These are phyloP conservation scores for Fusarium praegraminearum DNA, from an alignment of 2,329 filamentous ascomycete species.

Conservation along the genomic window DNA sequence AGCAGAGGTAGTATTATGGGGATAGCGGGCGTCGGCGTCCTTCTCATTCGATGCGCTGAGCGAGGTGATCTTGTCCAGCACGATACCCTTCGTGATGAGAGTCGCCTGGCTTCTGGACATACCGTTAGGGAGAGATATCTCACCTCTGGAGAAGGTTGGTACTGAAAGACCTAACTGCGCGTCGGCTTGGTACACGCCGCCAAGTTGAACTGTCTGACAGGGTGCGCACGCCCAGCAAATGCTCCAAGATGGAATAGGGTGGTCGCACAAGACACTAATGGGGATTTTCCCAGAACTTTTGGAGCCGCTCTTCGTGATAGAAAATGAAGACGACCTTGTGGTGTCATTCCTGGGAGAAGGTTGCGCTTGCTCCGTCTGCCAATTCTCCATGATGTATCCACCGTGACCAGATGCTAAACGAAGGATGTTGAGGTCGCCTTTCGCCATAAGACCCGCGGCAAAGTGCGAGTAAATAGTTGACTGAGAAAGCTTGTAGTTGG, in stretches of 20 bases:
- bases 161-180: accelerated
- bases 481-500: background rate
- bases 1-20: accelerated
- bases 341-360: too few species aligned
- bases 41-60: background rate
- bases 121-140: too few species aligned
- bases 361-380: too few species aligned
- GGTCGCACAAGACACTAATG: background rate
- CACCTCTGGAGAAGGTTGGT: background rate
- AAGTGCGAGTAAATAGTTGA: background rate
- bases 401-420: background rate
- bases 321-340: too few species aligned
- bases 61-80: background rate
- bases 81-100: background rate
- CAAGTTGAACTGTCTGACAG: background rate
- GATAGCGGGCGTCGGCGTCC: background rate
- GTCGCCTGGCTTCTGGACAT: too few species aligned
- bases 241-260: background rate
- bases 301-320: too few species aligned
- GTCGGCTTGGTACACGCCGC: background rate
- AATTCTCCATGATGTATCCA: background rate
- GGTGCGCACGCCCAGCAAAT: slow-evolving; percentile 17
- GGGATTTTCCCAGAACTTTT: background rate
- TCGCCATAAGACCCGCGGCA: accelerated
- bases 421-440: background rate